Conservation (phyloP, 1,284 basidiomycete genomes). For the Puccinia novopanici region DNA sequence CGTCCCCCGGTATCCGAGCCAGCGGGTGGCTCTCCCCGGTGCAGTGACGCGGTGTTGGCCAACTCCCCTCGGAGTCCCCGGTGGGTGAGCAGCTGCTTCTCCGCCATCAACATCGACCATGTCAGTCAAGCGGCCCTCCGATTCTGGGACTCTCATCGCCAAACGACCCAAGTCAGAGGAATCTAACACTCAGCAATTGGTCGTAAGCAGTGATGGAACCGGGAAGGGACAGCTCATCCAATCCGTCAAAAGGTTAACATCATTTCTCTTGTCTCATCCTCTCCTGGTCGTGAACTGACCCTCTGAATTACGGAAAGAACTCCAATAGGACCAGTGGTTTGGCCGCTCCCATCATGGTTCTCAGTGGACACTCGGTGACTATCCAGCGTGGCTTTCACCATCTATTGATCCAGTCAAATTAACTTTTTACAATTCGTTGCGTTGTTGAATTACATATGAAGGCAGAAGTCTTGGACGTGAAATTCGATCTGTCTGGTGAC, state of each 20-base stretch:
- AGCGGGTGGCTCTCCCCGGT: too few relatives aligned
- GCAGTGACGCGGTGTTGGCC: too few relatives aligned
- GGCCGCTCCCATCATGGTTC: conserved; percentile 42
- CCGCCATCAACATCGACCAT: neutral
- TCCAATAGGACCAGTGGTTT: conserved; percentile 34
- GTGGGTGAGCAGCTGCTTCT: too few relatives aligned
- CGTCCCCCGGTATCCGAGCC: too few relatives aligned
- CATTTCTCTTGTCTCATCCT: neutral
- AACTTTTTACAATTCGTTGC: neutral
- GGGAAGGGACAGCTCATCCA: conserved; percentile 44
- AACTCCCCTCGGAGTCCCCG: too few relatives aligned
- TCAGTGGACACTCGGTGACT: conserved; percentile 45
- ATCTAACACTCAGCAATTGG: conserved; percentile 37
- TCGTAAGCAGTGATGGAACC: conserved; percentile 45
- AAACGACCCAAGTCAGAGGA: conserved; percentile 39
- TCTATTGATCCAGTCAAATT: neutral
- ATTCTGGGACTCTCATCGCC: conserved; percentile 30
- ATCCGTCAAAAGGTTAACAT: conserved; percentile 39
- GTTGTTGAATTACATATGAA: neutral
- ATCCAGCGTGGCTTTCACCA: neutral
- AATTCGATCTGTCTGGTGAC: conserved; percentile 57
- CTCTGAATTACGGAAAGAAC: conserved; percentile 28
- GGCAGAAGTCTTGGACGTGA: conserved; percentile 57
- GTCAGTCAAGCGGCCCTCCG: conserved; percentile 32
- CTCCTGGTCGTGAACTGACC: neutral